phyloP scores from a whole-genome alignment of 179 eudicot species.

The Silene noctiflora region DNA sequence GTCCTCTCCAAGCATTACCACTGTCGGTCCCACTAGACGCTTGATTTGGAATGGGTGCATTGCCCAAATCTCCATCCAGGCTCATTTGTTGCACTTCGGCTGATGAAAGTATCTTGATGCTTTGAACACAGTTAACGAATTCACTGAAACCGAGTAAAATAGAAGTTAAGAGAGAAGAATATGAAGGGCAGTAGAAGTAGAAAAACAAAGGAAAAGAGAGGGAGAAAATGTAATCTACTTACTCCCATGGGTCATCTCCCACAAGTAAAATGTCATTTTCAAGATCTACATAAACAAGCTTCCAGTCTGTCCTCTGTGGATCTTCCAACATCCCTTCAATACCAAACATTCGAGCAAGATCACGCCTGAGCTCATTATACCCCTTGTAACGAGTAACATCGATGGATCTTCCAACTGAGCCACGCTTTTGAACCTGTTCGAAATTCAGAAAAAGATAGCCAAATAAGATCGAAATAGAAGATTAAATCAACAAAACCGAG shows the following conservation, averaged over 20 bases:
- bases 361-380: conserved; percentile 81
- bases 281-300: conserved; percentile 93
- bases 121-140: conserved; percentile 92
- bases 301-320: conserved; percentile 88
- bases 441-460: neutral
- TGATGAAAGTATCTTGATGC: conserved; percentile 88
- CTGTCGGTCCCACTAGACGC: conserved; percentile 87
- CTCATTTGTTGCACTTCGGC: conserved; percentile 97
- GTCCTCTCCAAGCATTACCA: conserved; percentile 87
- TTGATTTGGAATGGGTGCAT: conserved; percentile 63
- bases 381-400: conserved; percentile 92
- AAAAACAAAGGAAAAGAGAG: neutral
- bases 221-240: conserved; percentile 31
- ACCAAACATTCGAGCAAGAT: conserved; percentile 95
- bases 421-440: conserved; percentile 90
- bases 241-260: conserved; percentile 99
- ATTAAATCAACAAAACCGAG: neutral
- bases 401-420: conserved; percentile 95
- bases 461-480: neutral
- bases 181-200: neutral
- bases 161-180: conserved; percentile 17
- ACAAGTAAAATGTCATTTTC: conserved; percentile 93
- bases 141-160: conserved; percentile 47
- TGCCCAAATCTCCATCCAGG: conserved; percentile 80
- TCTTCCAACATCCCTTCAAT: conserved; percentile 95